Evolutionary conservation across 1,139 yeast genomes (phyloP).

Genomic region (Lodderomyces elongisporus): DNA sequence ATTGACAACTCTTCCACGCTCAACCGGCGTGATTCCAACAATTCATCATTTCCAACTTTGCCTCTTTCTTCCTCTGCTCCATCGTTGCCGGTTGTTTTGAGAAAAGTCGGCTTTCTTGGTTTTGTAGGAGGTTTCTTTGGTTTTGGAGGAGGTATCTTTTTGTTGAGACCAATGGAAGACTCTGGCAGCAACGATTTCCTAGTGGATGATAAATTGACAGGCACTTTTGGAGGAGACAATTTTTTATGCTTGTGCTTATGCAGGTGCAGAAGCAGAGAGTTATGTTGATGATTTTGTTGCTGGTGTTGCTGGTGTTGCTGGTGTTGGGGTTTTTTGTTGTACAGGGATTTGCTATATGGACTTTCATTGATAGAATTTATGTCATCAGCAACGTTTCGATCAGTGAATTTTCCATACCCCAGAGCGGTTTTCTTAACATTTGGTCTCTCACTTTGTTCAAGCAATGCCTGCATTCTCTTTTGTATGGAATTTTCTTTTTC

Average conservation of each 20-base stretch:
- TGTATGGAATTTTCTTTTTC: conserved; percentile 44
- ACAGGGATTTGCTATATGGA: too few relatives aligned
- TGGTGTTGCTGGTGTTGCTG: too few relatives aligned
- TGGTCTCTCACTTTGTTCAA: conserved; percentile 44
- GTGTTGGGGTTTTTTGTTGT: conserved; percentile 2
- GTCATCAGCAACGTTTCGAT: conserved; percentile 29
- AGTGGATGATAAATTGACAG: conserved; percentile 21
- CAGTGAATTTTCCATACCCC: conserved; percentile 75
- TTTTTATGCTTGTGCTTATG: conserved; percentile 4
- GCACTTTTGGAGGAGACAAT: conserved; percentile 30
- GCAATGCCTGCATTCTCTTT: conserved; percentile 58
- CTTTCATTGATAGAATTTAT: conserved; percentile 33
- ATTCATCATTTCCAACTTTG: neutral
- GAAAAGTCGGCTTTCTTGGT: conserved; percentile 55
- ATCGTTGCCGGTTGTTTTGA: conserved; percentile 32
- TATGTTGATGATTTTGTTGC: conserved; percentile 5
- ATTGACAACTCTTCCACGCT: conserved; percentile 40
- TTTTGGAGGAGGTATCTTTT: conserved; percentile 1
- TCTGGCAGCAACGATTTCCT: conserved; percentile 3
- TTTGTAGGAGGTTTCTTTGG: conserved; percentile 52
- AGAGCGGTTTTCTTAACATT: conserved; percentile 56
- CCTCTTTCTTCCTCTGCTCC: neutral
- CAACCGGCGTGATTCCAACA: conserved; percentile 19
- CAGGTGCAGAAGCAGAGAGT: conserved; percentile 1
- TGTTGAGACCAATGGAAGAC: neutral